phyloP scores from a whole-genome alignment of 306 rosid species.

The Fagus sylvatica region DNA sequence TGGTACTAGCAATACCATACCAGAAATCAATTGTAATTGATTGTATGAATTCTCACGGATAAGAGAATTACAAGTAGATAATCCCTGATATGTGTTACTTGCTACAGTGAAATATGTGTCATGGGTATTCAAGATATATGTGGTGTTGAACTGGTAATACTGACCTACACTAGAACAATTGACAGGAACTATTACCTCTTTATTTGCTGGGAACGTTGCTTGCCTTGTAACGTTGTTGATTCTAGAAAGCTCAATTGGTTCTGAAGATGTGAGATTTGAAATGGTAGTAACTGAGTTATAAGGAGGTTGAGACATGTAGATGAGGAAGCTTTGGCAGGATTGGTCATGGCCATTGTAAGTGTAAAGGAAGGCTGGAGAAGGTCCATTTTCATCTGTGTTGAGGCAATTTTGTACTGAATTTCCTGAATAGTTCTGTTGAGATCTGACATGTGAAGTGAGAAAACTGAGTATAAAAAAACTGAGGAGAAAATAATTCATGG shows the following conservation, averaged over 20 bases:
- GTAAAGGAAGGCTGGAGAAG: conserved; percentile 53
- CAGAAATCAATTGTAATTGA: conserved; percentile 23
- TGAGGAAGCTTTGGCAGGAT: conserved; percentile 54
- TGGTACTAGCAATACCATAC: conserved; percentile 51
- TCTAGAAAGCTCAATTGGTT: conserved; percentile 42
- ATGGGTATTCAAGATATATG: background rate
- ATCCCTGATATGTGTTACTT: conserved; percentile 47
- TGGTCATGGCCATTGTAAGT: conserved; percentile 48
- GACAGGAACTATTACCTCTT: conserved; percentile 63
- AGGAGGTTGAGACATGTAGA: conserved; percentile 56
- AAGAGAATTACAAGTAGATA: conserved; percentile 62
- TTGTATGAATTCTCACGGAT: conserved; percentile 38
- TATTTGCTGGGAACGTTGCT: conserved; percentile 34
- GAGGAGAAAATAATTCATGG: conserved; percentile 23
- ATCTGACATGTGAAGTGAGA: conserved; percentile 1
- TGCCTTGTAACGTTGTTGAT: conserved; percentile 35
- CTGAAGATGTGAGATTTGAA: conserved; percentile 55
- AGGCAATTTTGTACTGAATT: conserved; percentile 27
- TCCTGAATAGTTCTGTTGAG: conserved; percentile 51
- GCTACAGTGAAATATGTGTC: conserved; percentile 41
- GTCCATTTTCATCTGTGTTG: conserved; percentile 30
- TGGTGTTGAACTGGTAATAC: conserved; percentile 48
- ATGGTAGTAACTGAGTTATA: conserved; percentile 39
- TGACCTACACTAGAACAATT: conserved; percentile 47
- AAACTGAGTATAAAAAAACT: conserved; percentile 8